These are phyloP conservation scores for Colletotrichum acutatum DNA, from an alignment of 2,329 filamentous ascomycete species.

Conservation along the genomic window DNA sequence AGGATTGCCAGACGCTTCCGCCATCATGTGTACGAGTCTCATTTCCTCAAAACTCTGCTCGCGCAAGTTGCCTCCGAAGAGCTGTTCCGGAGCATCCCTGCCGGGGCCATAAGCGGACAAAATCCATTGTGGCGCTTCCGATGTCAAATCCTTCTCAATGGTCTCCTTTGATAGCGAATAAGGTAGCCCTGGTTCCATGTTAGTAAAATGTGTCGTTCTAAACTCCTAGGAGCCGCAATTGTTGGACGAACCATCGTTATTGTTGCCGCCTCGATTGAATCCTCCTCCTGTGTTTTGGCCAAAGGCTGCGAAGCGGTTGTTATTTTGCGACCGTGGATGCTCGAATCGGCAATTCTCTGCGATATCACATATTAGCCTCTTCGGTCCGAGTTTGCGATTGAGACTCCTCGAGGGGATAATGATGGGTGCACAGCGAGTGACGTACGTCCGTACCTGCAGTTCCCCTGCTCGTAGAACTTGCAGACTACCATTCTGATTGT, in stretches of 20 bases:
- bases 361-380: slow-evolving; percentile 1
- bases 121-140: slow-evolving; percentile 84
- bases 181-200: slow-evolving; percentile 37
- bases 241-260: slow-evolving; percentile 29
- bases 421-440: slow-evolving; percentile 26
- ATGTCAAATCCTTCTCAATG: slow-evolving; percentile 74
- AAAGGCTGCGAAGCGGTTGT: slow-evolving; percentile 37
- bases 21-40: slow-evolving; percentile 76
- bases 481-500: slow-evolving; percentile 53
- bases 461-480: slow-evolving; percentile 61
- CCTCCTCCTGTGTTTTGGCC: slow-evolving; percentile 32
- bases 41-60: slow-evolving; percentile 94
- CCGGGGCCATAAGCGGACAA: slow-evolving; percentile 88
- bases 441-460: slow-evolving; percentile 64
- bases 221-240: no score
- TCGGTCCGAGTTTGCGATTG: neutral
- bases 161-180: slow-evolving; percentile 67
- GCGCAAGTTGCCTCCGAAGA: slow-evolving; percentile 81
- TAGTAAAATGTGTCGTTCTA: neutral
- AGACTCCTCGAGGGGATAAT: neutral
- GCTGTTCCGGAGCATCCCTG: slow-evolving; percentile 79
- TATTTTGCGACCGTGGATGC: slow-evolving; percentile 53
- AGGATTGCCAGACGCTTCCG: slow-evolving; percentile 69
- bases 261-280: slow-evolving; percentile 32
- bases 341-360: slow-evolving; percentile 66